Evolutionary conservation across 2,329 filamentous ascomycete species (phyloP), one percentile per base, ranked within the genome.

Genomic region (Apiospora saccharicola): DNA sequence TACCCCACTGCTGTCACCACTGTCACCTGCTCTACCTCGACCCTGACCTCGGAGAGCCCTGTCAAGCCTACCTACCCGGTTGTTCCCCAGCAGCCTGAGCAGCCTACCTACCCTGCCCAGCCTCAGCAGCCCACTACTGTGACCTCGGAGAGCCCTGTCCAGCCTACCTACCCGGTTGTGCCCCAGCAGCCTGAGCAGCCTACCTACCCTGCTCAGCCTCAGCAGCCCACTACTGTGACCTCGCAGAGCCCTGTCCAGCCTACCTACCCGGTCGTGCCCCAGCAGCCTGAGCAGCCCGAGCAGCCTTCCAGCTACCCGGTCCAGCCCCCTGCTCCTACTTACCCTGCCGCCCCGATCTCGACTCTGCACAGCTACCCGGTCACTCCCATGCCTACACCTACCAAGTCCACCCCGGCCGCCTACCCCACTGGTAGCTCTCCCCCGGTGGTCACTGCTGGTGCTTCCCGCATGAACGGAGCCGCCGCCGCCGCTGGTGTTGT

Each of bases 371-470:
- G 57, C 57, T 64, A 64, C 57, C 57, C 57, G 30, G 57, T 64
- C 30, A 64, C 57, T 64, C 57, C 57, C 57, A 64, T 64, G 57
- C 57, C 57, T 13, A 64, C 57, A 12, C 19, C 57, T 3, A 64
- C 57, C 57, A 64, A 37, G 30, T 64, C 57, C 19, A 64, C 34
- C 30, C 10, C 57, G 1, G 19, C 57, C 19, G 4, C 57, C 3
- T 22, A 13, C 30, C 57, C 57, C 57, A 64, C 57, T 4, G 57
- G 57, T 37, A 64, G 57, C 22, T 34, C 57, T 30, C 57, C 57
- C 30, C 57, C 57, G 22, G 57, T 41, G 34, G 57, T 64, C 57
- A 64, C 57, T 34, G 57, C 57, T 64, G 57, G 57, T 64, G 57
- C 57, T 41, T 64, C 57, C 3, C 57, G 34, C 57, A 64, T 64